A percentile compares a stretch with the other conserved stretches of the same genome.
Conservation (phyloP, 2,329 filamentous ascomycete species). For the Falciphora oryzae region DNA sequence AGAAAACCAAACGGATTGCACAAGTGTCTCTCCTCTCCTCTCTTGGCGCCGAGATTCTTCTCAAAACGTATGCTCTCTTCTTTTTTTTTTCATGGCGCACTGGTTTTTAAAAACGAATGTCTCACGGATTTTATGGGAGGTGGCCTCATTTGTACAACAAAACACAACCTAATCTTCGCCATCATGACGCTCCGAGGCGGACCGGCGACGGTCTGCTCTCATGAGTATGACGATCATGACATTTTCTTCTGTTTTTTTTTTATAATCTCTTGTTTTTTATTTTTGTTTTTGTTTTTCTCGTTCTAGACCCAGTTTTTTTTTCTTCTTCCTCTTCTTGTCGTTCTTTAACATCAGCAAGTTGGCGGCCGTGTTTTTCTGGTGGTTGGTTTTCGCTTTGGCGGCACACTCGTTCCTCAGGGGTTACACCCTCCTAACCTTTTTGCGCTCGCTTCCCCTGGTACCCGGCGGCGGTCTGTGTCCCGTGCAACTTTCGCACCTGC, state of each 20-base stretch:
- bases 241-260: not conserved
- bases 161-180: conserved; percentile 1
- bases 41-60: not conserved
- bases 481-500: too few species aligned
- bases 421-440: too few species aligned
- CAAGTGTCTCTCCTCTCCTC: not conserved
- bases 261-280: not conserved
- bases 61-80: not conserved
- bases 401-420: too few species aligned
- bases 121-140: not conserved
- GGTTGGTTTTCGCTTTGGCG: too few species aligned
- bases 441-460: too few species aligned
- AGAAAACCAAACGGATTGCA: not conserved
- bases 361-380: too few species aligned
- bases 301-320: not conserved
- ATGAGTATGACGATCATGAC: conserved; percentile 3
- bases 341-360: not conserved
- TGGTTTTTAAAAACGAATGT: not conserved
- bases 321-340: not conserved
- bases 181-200: not conserved
- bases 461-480: too few species aligned
- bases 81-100: not conserved
- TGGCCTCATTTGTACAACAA: conserved; percentile 4
- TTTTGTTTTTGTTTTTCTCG: not conserved
- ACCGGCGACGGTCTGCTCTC: not conserved